Base-by-base conservation (phyloP, 176 grass and related monocot genomes). In the Urochloa ruziziensis region DNA sequence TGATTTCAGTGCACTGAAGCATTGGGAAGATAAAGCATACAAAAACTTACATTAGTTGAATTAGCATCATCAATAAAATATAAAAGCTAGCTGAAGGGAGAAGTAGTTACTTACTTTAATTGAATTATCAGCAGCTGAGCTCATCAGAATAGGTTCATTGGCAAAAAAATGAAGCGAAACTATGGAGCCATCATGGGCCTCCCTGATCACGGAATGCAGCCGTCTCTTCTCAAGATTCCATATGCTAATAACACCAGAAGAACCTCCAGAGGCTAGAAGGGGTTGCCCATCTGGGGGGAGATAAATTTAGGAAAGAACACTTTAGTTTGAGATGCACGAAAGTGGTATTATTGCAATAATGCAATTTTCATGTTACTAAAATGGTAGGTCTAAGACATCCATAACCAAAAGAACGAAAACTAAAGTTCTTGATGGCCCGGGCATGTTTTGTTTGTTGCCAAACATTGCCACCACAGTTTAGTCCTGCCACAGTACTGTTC, bases 41-140 rank as follows among this genome's bases (percentile, higher is more conserved):
- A 73, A 49, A 48, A 10, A 15, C 9, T 49, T 72, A 17, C 43
- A 9, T 25, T 59, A 25, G 27, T 27, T 59, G 56, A 27, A 59
- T 59, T 59, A 27, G 56, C 56, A 59, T 27, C 10, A 30, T 62
- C 59, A 16, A 16, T 32, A 62, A 62, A 30, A 30, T 62, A 25
- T 53, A 60, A 5, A 6, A 33, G 53, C 9, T 75, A 73, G 36
- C 39, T 39, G 63, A 39, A 52, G 27, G 14, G 9, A 74, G 48
- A 62, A 53, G 33, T 24, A 70, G 49, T 30, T 30, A 86, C 89
- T 68, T 89, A 98, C 93, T 84, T 98, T 98, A 54, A 98, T 92
- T 86, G 96, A 98, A 93, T 98, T 98, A 83, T 98, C 96, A 84
- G 89, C 76, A 88, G 96, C 91, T 64, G 96, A 95, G 83, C 96